Conservation (phyloP, 1,284 basidiomycete species). For the Fomes fomentarius region DNA sequence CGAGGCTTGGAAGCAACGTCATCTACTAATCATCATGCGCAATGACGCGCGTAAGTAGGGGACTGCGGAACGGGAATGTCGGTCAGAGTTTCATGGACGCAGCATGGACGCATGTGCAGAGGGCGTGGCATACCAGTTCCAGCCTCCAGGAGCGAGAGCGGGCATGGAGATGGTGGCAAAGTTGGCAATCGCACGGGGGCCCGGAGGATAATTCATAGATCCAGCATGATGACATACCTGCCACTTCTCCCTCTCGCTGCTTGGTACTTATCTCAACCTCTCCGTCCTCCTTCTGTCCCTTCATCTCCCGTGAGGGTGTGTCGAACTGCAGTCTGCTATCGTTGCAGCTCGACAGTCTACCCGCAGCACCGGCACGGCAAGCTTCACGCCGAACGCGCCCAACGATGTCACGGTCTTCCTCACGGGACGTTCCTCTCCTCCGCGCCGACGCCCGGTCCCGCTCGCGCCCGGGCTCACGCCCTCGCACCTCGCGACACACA, state of each 20-base stretch:
- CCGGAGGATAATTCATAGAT: neutral
- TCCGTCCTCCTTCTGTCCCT: neutral
- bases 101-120: too few relatives aligned
- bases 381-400: too few relatives aligned
- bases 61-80: too few relatives aligned
- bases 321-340: too few relatives aligned
- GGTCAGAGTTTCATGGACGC: too few relatives aligned
- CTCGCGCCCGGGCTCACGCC: conserved; percentile 26
- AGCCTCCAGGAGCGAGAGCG: too few relatives aligned
- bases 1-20: too few relatives aligned
- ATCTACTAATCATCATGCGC: too few relatives aligned
- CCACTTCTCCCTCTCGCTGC: neutral
- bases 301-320: neutral
- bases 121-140: too few relatives aligned
- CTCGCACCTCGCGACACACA: conserved; percentile 28
- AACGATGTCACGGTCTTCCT: conserved; percentile 21
- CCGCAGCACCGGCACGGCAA: too few relatives aligned
- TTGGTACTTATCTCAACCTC: neutral
- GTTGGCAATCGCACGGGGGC: neutral
- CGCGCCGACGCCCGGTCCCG: conserved; percentile 7
- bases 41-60: too few relatives aligned
- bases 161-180: neutral
- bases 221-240: conserved; percentile 10
- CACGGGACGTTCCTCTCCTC: conserved; percentile 17
- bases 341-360: too few relatives aligned